Evolutionary conservation across 345 rosid species (phyloP), one percentile per base, ranked within the genome.

Genomic region (Populus alba): DNA sequence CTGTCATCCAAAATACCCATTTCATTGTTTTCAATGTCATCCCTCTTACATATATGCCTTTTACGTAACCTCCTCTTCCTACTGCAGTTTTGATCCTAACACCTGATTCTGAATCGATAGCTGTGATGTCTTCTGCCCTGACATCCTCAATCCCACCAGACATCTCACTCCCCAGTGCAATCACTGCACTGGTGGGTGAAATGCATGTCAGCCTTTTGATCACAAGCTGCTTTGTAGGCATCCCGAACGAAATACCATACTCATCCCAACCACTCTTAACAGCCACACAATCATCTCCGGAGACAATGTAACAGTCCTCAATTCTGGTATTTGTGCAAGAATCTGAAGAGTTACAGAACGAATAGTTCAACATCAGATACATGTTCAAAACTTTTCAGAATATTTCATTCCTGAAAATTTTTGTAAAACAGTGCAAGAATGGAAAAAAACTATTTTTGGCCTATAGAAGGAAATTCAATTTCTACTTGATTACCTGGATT

Each of bases 1-100:
- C 82, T 18, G 82, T 82, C 79, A 82, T 82, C 85, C 82, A 78
- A 57, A 82, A 82, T 13, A 68, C 85, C 85, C 80, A 78, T 57
- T 82, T 82, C 85, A 78, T 75, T 23, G 80, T 82, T 4, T 79
- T 61, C 82, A 82, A 51, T 31, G 70, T 67, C 77, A 82, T 70
- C 38, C 77, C 43, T 59, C 76, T 78, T 8, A 82, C 82, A 55
- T 82, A 82, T 55, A 78, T 67, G 18, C 78, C 85, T 70, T 82
- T 82, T 4, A 78, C 85, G 45, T 74, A 78, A 47, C 74, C 75
- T 71, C 85, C 85, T 71, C 82, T 57, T 49, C 84, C 84, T 2
- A 82, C 73, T 11, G 84, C 80, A 37, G 84, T 82, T 70, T 82
- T 82, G 72, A 82, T 82, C 63, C 84, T 74, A 55, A 82, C 84